Evolutionary conservation across 1,284 basidiomycete species (phyloP).

Genomic region (Tilletia setariae): DNA sequence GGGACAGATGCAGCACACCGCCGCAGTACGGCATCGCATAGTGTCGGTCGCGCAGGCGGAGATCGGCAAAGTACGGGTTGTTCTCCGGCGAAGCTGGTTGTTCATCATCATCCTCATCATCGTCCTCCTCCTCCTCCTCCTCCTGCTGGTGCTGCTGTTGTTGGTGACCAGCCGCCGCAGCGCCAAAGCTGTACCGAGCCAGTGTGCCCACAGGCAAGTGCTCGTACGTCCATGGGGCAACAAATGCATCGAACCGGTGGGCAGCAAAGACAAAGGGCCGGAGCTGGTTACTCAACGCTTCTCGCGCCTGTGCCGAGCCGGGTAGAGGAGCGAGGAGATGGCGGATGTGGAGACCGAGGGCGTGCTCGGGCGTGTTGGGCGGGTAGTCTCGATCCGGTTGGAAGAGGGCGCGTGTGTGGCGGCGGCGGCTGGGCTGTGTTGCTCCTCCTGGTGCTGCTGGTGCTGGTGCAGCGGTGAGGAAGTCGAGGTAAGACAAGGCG

Average conservation of each 20-base stretch:
- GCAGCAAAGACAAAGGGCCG: constrained; percentile 61
- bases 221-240: constrained; percentile 59
- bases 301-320: constrained; percentile 56
- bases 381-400: constrained; percentile 53
- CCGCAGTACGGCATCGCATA: constrained; percentile 56
- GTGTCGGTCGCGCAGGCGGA: constrained; percentile 53
- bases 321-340: constrained; percentile 55
- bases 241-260: constrained; percentile 59
- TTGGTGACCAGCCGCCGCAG: background rate
- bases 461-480: background rate
- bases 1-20: constrained; percentile 38
- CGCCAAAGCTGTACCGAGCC: background rate
- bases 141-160: background rate
- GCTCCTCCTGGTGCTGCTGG: too few species aligned
- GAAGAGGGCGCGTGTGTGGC: background rate
- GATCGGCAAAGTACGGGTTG: constrained; percentile 57
- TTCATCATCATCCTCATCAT: background rate
- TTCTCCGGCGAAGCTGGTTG: too few species aligned
- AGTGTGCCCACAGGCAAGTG: constrained; percentile 43
- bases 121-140: background rate
- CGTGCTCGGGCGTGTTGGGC: constrained; percentile 52
- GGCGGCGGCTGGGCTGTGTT: too few species aligned
- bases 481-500: background rate
- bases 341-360: constrained; percentile 57
- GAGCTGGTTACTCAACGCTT: constrained; percentile 59